A percentile compares a stretch with the other conserved stretches of the same genome.
phyloP scores from a whole-genome alignment of 306 rosid species.

The Cucumis hystrix region DNA sequence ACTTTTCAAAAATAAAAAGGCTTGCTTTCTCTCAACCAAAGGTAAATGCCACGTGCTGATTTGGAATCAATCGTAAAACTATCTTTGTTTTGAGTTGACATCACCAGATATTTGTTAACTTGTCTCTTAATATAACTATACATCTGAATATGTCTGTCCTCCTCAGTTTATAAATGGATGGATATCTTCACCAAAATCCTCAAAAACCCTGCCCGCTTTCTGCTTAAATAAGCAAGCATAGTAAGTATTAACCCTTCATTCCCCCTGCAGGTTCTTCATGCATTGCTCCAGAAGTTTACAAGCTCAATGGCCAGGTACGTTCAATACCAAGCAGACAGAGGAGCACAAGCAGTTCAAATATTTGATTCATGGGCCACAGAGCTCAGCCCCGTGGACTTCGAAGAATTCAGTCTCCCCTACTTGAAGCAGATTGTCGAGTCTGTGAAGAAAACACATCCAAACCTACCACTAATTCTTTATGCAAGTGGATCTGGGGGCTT shows the following conservation, averaged over 20 bases:
- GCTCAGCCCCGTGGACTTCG: conserved; percentile 88
- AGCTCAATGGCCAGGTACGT: conserved; percentile 79
- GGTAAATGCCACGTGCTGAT: conserved; percentile 15
- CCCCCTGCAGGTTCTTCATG: conserved; percentile 60
- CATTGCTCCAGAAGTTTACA: conserved; percentile 66
- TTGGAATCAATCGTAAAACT: neutral
- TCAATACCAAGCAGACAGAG: conserved; percentile 81
- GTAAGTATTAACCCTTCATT: conserved; percentile 6
- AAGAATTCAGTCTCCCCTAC: conserved; percentile 90
- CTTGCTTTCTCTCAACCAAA: conserved; percentile 72
- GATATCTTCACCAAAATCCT: neutral
- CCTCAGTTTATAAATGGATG: neutral
- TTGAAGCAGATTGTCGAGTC: conserved; percentile 78
- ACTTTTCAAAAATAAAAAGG: conserved; percentile 83
- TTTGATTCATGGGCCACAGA: conserved; percentile 97
- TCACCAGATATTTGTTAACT: neutral
- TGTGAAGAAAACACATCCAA: conserved; percentile 68
- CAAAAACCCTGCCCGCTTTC: neutral
- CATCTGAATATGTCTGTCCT: neutral
- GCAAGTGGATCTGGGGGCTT: conserved; percentile 97
- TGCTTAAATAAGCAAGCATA: neutral
- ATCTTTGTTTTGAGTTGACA: neutral
- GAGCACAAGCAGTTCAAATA: conserved; percentile 97
- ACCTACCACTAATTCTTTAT: conserved; percentile 80
- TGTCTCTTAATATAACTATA: neutral